Percentiles rank a stretch among this genome's conserved stretches.
These are phyloP conservation scores for Boechera retrofracta DNA, from an alignment of 345 rosid species.

Conservation along the genomic window DNA sequence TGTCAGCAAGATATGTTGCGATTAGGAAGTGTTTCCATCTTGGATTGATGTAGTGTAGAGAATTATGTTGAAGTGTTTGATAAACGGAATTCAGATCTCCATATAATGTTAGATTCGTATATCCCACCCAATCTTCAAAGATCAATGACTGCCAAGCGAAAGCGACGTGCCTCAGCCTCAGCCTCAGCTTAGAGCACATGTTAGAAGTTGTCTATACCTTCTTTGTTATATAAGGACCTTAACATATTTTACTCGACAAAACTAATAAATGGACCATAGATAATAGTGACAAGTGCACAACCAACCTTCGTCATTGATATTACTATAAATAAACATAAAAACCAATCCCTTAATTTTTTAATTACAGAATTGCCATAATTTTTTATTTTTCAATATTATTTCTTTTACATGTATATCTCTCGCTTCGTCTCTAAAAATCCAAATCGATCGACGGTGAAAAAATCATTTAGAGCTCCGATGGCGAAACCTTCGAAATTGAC, in stretches of 20 bases:
- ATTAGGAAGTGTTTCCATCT: neutral
- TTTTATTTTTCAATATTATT: no score
- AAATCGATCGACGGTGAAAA: constrained; percentile 39
- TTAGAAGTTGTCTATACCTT: neutral
- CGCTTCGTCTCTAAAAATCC: constrained; percentile 1
- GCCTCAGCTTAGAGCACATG: neutral
- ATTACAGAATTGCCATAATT: no score
- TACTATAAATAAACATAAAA: no score
- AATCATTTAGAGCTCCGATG: constrained; percentile 54
- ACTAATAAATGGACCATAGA: no score
- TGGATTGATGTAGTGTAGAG: neutral
- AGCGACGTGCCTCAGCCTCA: neutral
- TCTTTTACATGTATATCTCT: no score
- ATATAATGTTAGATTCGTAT: neutral
- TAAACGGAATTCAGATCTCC: neutral
- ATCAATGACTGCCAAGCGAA: neutral
- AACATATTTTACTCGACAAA: no score
- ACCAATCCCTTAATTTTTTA: no score
- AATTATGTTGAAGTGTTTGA: neutral
- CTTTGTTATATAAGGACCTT: neutral
- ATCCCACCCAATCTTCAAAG: neutral
- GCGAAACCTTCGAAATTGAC: constrained; percentile 63
- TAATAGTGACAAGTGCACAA: no score
- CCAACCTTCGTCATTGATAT: no score
- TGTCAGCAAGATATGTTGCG: neutral